phyloP scores from a whole-genome alignment of 768 basidiomycete genomes.

The Lactarius vividus region DNA sequence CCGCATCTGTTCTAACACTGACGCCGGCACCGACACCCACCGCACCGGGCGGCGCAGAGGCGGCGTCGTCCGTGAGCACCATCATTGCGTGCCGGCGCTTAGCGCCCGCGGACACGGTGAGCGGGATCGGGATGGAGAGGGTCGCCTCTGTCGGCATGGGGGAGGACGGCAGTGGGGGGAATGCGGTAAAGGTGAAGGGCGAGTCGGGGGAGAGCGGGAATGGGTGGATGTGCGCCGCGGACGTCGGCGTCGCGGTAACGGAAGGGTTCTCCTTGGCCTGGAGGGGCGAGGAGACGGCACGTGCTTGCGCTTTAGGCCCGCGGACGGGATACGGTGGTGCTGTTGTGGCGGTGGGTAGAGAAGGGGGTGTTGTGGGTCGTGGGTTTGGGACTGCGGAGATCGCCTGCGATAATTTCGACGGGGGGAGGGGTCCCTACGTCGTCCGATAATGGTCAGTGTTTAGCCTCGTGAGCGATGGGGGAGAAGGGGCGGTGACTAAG shows the following conservation, averaged over 20 bases:
- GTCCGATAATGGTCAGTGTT: slow-evolving; percentile 20
- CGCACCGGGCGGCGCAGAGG: slow-evolving; percentile 37
- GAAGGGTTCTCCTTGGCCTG: slow-evolving; percentile 19
- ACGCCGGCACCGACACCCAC: slow-evolving; percentile 35
- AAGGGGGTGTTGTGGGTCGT: slow-evolving; percentile 32
- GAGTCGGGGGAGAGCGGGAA: slow-evolving; percentile 19
- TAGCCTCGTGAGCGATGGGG: background rate
- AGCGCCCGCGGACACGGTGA: slow-evolving; percentile 48
- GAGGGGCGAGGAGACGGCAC: slow-evolving; percentile 20
- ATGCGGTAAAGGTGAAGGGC: slow-evolving; percentile 34
- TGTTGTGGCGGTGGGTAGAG: slow-evolving; percentile 30
- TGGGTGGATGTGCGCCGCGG: slow-evolving; percentile 19
- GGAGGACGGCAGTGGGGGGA: slow-evolving; percentile 14
- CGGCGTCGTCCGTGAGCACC: slow-evolving; percentile 63
- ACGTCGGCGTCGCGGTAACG: slow-evolving; percentile 1
- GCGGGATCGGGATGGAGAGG: slow-evolving; percentile 24
- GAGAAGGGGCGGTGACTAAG: slow-evolving; percentile 4
- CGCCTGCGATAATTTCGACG: slow-evolving; percentile 32
- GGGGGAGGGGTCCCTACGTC: slow-evolving; percentile 39
- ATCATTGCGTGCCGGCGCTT: slow-evolving; percentile 79
- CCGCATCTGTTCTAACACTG: slow-evolving; percentile 28
- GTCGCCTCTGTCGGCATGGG: slow-evolving; percentile 31
- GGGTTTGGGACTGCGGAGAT: slow-evolving; percentile 21
- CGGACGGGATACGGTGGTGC: slow-evolving; percentile 22
- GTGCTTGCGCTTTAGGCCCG: slow-evolving; percentile 26